Evolutionary conservation across 139 green algal species (phyloP), one percentile per base, ranked within the genome.

Genomic region (Micractinium conductrix): DNA sequence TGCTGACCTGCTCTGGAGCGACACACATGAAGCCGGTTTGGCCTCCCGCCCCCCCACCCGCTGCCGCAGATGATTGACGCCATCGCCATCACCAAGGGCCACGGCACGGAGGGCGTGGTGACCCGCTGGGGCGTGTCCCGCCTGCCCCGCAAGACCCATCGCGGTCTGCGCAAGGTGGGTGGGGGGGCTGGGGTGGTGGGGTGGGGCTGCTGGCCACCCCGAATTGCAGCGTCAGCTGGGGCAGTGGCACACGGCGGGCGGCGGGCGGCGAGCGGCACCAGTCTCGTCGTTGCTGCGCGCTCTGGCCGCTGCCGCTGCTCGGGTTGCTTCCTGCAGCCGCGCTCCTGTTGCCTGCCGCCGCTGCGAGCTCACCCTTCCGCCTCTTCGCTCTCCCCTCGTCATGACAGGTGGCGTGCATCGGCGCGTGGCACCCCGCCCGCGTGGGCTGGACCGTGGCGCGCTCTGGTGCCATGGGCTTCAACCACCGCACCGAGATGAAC

Each of bases 401-500:
- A 30, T 19, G 24, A 21, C 74, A 80, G 74, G 74, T 99, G 69
- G 97, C 95, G 28, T 99, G 97, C 94, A 98, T 99, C 85, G 97
- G 97, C 72, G 95, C 97, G 21, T 99, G 97, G 97, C 97, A 99
- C 90, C 97, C 97, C 72, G 96, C 97, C 58, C 95, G 96, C 75
- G 96, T 99, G 80, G 91, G 92, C 76, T 99, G 95, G 96, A 98
- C 94, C 37, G 97, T 99, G 73, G 95, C 97, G 26, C 95, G 97
- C 70, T 91, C 96, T 19, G 97, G 97, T 92, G 97, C 99, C 94
- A 86, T 95, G 87, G 97, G 97, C 78, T 98, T 98, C 92, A 95
- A 99, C 92, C 97, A 99, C 94, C 93, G 97, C 78, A 99, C 97
- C 0, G 96, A 99, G 94, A 98, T 98, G 90, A 99, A 99, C 97